Evolutionary conservation across 176 grass and related monocot genomes (phyloP).

Genomic region (Hordeum vulgare): DNA sequence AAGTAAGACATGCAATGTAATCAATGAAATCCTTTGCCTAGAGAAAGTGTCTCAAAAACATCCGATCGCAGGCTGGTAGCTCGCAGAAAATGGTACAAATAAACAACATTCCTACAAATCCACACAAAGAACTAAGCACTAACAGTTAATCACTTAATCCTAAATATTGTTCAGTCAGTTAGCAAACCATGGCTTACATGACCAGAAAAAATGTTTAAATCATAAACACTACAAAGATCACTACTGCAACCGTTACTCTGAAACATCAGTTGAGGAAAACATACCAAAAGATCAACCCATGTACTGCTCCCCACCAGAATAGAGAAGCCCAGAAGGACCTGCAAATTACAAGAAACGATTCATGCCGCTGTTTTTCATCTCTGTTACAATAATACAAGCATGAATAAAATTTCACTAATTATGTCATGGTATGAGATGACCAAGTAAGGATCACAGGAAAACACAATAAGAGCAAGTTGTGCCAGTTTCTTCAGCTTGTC

Average conservation of each 20-base stretch:
- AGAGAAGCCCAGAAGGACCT: slow-evolving; percentile 97
- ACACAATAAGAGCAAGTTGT: not conserved
- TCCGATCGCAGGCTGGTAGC: not conserved
- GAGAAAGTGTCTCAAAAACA: not conserved
- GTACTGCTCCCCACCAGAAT: slow-evolving; percentile 97
- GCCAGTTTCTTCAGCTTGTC: not conserved
- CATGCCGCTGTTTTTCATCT: not conserved
- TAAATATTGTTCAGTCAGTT: not conserved
- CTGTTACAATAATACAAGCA: not conserved
- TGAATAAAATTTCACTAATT: not conserved
- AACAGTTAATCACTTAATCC: not conserved
- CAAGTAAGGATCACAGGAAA: not conserved
- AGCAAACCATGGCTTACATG: not conserved
- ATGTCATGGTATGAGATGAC: not conserved
- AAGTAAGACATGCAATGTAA: not conserved
- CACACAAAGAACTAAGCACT: not conserved
- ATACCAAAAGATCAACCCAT: slow-evolving; percentile 97
- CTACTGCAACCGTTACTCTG: not conserved
- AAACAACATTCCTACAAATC: not conserved
- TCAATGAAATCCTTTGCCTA: not conserved
- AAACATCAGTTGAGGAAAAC: slow-evolving; percentile 22
- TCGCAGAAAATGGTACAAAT: not conserved
- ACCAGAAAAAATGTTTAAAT: not conserved
- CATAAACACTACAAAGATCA: not conserved
- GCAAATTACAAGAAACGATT: slow-evolving; percentile 15